Conservation (phyloP, 306 rosid species). For the Dryas drummondii region DNA sequence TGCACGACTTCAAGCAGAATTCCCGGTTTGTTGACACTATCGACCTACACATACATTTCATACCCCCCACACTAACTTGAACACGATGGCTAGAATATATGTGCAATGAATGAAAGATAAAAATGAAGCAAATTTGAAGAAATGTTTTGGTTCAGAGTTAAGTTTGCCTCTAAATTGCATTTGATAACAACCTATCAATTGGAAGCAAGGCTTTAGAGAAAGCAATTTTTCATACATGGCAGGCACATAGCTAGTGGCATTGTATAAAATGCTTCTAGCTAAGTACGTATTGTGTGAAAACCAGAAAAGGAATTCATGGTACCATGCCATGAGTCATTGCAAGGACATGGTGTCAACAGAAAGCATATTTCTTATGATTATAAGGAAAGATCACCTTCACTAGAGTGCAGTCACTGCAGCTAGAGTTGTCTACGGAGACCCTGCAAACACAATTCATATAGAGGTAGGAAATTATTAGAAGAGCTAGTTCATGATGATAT, state of each 20-base stretch:
- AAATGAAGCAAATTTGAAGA: conserved; percentile 3
- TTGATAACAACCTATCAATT: not conserved
- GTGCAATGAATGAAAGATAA: conserved; percentile 3
- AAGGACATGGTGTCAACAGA: conserved; percentile 4
- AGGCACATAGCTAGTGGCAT: not conserved
- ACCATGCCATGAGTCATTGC: not conserved
- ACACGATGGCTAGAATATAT: conserved; percentile 2
- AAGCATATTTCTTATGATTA: conserved; percentile 2
- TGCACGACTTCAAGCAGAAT: conserved; percentile 83
- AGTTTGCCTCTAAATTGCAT: not conserved
- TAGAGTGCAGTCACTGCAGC: conserved; percentile 55
- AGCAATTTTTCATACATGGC: not conserved
- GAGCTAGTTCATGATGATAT: not conserved
- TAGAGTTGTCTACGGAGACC: conserved; percentile 78
- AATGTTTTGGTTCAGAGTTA: not conserved
- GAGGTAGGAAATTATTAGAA: not conserved
- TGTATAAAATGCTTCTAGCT: not conserved
- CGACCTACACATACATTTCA: conserved; percentile 48
- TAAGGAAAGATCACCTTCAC: conserved; percentile 53
- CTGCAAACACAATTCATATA: conserved; percentile 39
- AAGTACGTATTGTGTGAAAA: not conserved
- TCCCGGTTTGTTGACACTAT: conserved; percentile 80
- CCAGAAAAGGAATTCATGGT: not conserved
- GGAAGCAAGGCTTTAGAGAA: not conserved
- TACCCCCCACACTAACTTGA: conserved; percentile 9